phyloP scores from a whole-genome alignment of 768 basidiomycete species.

The Lepiota venenata region DNA sequence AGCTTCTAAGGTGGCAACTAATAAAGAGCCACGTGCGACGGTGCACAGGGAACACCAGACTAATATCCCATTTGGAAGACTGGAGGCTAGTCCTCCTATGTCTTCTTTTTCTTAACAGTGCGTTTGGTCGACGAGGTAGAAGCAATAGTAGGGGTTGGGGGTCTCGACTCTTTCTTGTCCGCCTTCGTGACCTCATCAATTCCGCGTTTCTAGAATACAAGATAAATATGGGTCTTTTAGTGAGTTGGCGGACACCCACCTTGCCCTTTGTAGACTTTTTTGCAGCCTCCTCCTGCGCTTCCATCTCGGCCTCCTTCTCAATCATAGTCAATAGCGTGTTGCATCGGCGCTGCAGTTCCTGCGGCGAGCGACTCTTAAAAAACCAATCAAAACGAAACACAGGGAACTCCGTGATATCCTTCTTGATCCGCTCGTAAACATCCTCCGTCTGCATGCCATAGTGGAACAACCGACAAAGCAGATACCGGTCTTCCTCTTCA shows the following conservation, averaged over 20 bases:
- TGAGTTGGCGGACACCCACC: slow-evolving; percentile 33
- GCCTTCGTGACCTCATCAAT: slow-evolving; percentile 60
- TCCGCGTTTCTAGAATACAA: slow-evolving; percentile 55
- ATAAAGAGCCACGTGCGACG: no score
- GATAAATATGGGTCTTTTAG: neutral
- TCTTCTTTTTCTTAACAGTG: slow-evolving; percentile 68
- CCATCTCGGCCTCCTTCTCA: slow-evolving; percentile 82
- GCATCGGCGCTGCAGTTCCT: slow-evolving; percentile 86
- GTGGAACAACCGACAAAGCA: slow-evolving; percentile 84
- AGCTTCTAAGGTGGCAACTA: no score
- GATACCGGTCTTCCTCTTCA: slow-evolving; percentile 96
- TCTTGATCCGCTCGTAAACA: slow-evolving; percentile 93
- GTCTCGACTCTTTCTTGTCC: slow-evolving; percentile 54
- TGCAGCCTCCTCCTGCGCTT: slow-evolving; percentile 65
- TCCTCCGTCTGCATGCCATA: slow-evolving; percentile 89
- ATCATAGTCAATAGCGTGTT: slow-evolving; percentile 88
- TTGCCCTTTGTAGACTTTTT: slow-evolving; percentile 62
- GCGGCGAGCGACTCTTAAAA: slow-evolving; percentile 88
- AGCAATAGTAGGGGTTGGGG: slow-evolving; percentile 49
- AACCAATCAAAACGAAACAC: slow-evolving; percentile 99
- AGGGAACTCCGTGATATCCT: slow-evolving; percentile 94
- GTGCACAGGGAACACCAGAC: no score
- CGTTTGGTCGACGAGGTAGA: slow-evolving; percentile 48
- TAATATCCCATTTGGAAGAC: no score
- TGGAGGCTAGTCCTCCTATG: slow-evolving; percentile 15